These are phyloP conservation scores for Vitis hybrid DNA, from an alignment of 177 flowering plant species.

Conservation along the genomic window DNA sequence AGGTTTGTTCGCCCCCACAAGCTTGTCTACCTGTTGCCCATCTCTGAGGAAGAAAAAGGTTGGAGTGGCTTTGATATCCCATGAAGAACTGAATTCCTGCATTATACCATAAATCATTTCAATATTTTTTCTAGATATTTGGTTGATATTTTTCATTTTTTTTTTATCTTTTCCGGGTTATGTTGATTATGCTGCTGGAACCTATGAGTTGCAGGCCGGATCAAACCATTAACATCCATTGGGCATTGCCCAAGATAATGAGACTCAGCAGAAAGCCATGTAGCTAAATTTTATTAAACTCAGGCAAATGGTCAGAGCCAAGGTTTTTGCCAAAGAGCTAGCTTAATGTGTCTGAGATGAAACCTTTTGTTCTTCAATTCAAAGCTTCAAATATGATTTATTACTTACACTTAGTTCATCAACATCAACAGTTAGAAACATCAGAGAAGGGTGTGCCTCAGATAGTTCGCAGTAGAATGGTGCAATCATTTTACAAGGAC, in stretches of 20 bases:
- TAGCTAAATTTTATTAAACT: no score
- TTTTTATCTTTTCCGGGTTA: fast-evolving
- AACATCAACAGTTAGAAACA: constrained; percentile 80
- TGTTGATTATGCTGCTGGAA: not conserved
- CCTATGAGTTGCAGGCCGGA: not conserved
- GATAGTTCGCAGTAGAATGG: constrained; percentile 74
- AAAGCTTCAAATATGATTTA: not conserved
- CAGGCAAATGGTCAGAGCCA: no score
- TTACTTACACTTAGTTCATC: constrained; percentile 82
- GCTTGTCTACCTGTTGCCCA: constrained; percentile 78
- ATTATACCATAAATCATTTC: not conserved
- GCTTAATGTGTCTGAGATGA: not conserved
- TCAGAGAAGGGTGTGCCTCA: constrained; percentile 58
- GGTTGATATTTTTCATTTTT: no score
- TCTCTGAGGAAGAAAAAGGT: constrained; percentile 83
- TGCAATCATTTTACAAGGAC: constrained; percentile 86
- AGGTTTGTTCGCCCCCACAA: constrained; percentile 88
- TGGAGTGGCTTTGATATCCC: constrained; percentile 93
- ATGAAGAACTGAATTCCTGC: constrained; percentile 80
- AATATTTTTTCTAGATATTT: no score
- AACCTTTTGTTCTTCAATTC: not conserved
- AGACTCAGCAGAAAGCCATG: no score
- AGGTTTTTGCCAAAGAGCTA: not conserved
- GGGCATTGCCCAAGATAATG: no score
- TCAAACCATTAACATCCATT: not conserved